Conservation (phyloP, 805 yeast genomes). For the Clavispora carvajalis region DNA sequence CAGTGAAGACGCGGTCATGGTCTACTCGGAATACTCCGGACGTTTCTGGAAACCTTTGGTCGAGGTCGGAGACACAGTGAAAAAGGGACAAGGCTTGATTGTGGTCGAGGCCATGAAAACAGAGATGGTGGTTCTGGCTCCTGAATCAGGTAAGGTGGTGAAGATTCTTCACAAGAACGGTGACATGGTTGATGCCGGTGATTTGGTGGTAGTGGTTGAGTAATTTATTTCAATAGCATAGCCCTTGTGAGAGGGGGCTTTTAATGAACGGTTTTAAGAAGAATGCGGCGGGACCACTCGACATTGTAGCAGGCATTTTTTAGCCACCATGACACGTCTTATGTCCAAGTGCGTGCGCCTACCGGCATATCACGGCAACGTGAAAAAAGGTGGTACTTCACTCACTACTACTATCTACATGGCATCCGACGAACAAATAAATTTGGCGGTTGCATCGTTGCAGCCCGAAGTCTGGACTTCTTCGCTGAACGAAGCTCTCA, state of each 20-base stretch:
- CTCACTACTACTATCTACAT: background rate
- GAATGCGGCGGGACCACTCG: too few relatives aligned
- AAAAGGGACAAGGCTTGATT: slow-evolving; percentile 71
- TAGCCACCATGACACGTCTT: background rate
- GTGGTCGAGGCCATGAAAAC: slow-evolving; percentile 98
- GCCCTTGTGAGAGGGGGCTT: slow-evolving; percentile 14
- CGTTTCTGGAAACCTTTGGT: slow-evolving; percentile 93
- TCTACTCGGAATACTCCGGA: slow-evolving; percentile 95
- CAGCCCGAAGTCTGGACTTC: slow-evolving; percentile 72
- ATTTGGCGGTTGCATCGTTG: slow-evolving; percentile 21
- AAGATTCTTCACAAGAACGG: slow-evolving; percentile 79
- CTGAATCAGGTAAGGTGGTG: slow-evolving; percentile 64
- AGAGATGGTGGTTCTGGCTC: slow-evolving; percentile 82
- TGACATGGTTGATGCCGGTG: slow-evolving; percentile 97
- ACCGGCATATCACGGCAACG: background rate
- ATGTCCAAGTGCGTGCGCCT: background rate
- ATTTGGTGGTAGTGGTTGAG: slow-evolving; percentile 78
- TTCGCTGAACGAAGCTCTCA: slow-evolving; percentile 64
- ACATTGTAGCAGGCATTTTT: too few relatives aligned
- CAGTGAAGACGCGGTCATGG: slow-evolving; percentile 75
- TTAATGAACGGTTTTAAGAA: slow-evolving; percentile 1
- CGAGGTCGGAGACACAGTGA: slow-evolving; percentile 68
- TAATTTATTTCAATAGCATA: slow-evolving; percentile 10
- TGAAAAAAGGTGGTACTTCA: background rate
- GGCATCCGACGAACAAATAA: background rate